Percentiles rank a stretch among this genome's conserved stretches.
Evolutionary conservation across 345 rosid species (phyloP).

Genomic region (Euclidium syriacum): DNA sequence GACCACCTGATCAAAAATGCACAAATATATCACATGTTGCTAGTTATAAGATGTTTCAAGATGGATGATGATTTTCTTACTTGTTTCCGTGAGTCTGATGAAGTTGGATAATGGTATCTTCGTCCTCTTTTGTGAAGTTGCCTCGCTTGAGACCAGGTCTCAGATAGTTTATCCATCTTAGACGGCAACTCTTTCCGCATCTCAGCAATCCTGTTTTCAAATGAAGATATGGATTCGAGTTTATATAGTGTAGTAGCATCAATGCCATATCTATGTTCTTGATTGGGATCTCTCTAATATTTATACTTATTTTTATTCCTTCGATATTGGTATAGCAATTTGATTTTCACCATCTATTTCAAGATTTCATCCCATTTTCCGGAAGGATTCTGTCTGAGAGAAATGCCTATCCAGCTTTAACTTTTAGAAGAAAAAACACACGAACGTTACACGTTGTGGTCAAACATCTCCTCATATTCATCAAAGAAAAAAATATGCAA

Average conservation of each 20-base stretch:
- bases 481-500: not conserved
- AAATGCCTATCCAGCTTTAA: not conserved
- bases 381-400: constrained; percentile 1
- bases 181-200: constrained; percentile 76
- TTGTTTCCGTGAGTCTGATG: constrained; percentile 70
- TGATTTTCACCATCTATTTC: not conserved
- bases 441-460: constrained; percentile 22
- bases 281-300: not conserved
- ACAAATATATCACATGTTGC: not conserved
- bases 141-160: constrained; percentile 79
- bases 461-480: constrained; percentile 2
- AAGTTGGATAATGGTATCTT: constrained; percentile 52
- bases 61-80: constrained; percentile 26
- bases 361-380: not conserved
- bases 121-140: constrained; percentile 61
- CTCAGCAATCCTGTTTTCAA: constrained; percentile 43
- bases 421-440: not conserved
- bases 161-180: constrained; percentile 69
- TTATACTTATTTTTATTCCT: too few relatives aligned
- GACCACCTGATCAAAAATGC: constrained; percentile 57
- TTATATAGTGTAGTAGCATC: not conserved
- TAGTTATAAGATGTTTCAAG: not conserved
- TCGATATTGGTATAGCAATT: too few relatives aligned
- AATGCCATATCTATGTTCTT: not conserved
- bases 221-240: not conserved